Evolutionary conservation across 2,329 filamentous ascomycete genomes (phyloP), one percentile per base, ranked within the genome.

Genomic region (Pyricularia sp.): DNA sequence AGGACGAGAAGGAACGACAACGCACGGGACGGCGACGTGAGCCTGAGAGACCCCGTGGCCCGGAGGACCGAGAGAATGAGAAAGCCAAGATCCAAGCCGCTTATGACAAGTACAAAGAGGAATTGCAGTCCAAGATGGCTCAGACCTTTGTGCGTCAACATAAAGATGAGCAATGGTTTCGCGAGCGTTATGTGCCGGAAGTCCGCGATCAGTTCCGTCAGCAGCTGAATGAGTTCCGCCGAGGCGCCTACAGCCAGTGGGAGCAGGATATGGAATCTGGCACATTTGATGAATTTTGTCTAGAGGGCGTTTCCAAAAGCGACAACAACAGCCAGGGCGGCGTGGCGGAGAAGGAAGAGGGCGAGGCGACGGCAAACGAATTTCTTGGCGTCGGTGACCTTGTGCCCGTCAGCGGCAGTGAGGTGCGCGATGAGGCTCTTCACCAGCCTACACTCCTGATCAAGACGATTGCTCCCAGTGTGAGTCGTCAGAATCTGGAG

Each of bases 161-260:
- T 77, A 96, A 96, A 74, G 87, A 87, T 59, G 94, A 99, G 75
- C 93, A 99, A 73, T 99, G 94, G 94, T 99, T 99, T 78, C 91
- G 88, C 70, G 94, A 99, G 76, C 88, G 91, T 73, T 99, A 99
- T 71, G 88, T 96, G 33, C 85, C 91, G 0, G 91, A 94, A 69
- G 86, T 93, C 65, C 83, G 90, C 64, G 88, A 93, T 69, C 82
- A 84, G 1, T 85, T 97, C 71, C 87, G 89, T 65, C 79, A 81
- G 66, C 88, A 91, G 71, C 79, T 97, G 64, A 89, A 88, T 74
- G 88, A 92, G 61, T 92, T 90, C 73, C 88, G 96, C 61, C 86
- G 88, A 55, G 86, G 84, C 16, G 85, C 87, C 64, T 97, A 94
- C 75, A 84, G 82, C 61, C 90, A 94, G 70, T 99, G 94, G 93